A percentile compares a stretch with the other conserved stretches of the same genome.
Conservation (phyloP, 2,329 filamentous ascomycete species). For the Nannizziopsis barbatae region DNA sequence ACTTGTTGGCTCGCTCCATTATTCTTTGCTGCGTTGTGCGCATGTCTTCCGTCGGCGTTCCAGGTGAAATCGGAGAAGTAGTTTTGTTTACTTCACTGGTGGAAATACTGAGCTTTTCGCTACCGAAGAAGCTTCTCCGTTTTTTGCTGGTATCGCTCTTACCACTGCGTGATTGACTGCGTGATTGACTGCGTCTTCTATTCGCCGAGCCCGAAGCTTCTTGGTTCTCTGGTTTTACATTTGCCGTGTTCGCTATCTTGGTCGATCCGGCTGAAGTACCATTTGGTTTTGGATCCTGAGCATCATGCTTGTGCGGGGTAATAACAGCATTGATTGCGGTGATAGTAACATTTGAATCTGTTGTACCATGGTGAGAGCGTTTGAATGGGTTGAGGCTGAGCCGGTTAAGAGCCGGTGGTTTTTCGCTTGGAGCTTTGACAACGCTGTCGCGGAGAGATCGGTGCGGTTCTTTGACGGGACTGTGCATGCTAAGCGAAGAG, state of each 20-base stretch:
- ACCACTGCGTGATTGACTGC: constrained; percentile 25
- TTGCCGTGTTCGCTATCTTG: constrained; percentile 13
- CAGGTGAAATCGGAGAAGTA: not conserved
- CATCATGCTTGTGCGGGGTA: not conserved
- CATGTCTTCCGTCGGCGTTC: constrained; percentile 16
- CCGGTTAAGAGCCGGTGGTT: constrained; percentile 31
- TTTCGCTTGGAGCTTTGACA: constrained; percentile 23
- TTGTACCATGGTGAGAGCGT: constrained; percentile 28
- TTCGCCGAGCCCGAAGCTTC: constrained; percentile 30
- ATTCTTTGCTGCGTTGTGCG: constrained; percentile 17
- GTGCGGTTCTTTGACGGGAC: constrained; percentile 29
- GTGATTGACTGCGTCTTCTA: constrained; percentile 28
- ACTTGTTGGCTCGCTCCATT: constrained; percentile 15
- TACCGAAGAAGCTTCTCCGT: constrained; percentile 33
- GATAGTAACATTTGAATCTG: constrained; percentile 29
- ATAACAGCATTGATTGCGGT: constrained; percentile 16
- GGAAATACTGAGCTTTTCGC: constrained; percentile 9
- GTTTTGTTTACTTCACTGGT: constrained; percentile 15
- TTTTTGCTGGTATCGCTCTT: constrained; percentile 24
- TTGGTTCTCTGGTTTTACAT: constrained; percentile 23
- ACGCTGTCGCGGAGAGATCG: constrained; percentile 24
- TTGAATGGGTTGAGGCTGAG: constrained; percentile 37
- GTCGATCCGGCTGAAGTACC: constrained; percentile 13
- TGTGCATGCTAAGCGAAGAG: constrained; percentile 22
- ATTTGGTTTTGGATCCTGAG: constrained; percentile 17